Evolutionary conservation across 2,329 filamentous ascomycete species (phyloP).

Genomic region (Xylaria sp.): DNA sequence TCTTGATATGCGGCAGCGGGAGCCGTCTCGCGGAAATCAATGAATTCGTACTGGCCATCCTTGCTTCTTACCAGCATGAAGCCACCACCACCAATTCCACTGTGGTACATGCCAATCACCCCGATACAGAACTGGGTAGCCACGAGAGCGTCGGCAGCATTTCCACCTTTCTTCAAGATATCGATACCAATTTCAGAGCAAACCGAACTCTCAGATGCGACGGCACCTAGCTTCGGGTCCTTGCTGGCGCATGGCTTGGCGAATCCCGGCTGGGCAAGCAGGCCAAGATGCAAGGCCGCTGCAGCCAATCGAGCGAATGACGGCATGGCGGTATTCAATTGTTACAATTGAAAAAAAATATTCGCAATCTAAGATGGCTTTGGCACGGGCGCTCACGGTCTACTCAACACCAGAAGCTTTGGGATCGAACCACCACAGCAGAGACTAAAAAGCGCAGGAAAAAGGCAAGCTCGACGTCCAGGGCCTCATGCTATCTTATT

Average conservation of each 20-base stretch:
- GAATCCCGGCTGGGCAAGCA: conserved; percentile 36
- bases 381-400: conserved; percentile 1
- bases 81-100: conserved; percentile 87
- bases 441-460: conserved; percentile 8
- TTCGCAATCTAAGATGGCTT: conserved; percentile 6
- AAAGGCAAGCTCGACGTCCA: not conserved
- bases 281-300: conserved; percentile 40
- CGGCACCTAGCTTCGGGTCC: conserved; percentile 62
- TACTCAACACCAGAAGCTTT: conserved; percentile 9
- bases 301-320: conserved; percentile 39
- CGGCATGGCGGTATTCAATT: conserved; percentile 38
- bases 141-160: conserved; percentile 80
- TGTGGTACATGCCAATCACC: conserved; percentile 80
- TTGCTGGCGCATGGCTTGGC: conserved; percentile 33
- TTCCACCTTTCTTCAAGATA: conserved; percentile 68
- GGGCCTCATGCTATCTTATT: conserved; percentile 30
- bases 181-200: conserved; percentile 76
- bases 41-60: conserved; percentile 80
- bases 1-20: conserved; percentile 80
- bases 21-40: conserved; percentile 88
- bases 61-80: conserved; percentile 83
- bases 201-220: conserved; percentile 74
- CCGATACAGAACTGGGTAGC: conserved; percentile 80
- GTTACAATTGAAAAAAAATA: conserved; percentile 1
- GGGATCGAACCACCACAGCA: conserved; percentile 17